Conservation (phyloP, 768 basidiomycete genomes). For the Amanita thiersii region DNA sequence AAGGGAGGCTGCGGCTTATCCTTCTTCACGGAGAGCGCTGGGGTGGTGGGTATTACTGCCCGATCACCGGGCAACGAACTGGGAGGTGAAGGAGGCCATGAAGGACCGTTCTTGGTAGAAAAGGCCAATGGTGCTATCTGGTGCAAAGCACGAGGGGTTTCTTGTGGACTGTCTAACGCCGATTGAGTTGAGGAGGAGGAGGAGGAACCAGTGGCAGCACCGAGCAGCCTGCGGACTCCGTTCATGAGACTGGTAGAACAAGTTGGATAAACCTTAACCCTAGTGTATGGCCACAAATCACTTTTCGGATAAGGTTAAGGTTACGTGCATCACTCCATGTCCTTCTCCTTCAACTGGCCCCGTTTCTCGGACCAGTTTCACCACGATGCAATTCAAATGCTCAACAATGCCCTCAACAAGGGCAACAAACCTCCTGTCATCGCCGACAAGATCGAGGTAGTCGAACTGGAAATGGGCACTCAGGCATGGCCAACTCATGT, state of each 20-base stretch:
- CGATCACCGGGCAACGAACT: constrained; percentile 3
- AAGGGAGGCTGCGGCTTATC: constrained; percentile 5
- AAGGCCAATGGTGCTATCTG: not conserved
- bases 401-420: constrained; percentile 94
- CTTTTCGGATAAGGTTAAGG: constrained; percentile 1
- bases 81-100: constrained; percentile 6
- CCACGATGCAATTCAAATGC: constrained; percentile 92
- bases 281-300: constrained; percentile 9
- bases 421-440: constrained; percentile 97
- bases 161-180: not conserved
- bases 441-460: constrained; percentile 94
- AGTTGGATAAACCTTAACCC: constrained; percentile 13
- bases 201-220: constrained; percentile 22
- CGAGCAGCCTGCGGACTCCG: constrained; percentile 62
- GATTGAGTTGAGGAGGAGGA: constrained; percentile 9
- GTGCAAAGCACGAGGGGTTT: not conserved
- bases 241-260: constrained; percentile 40
- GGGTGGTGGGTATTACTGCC: not conserved
- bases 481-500: constrained; percentile 45
- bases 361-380: constrained; percentile 96
- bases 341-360: constrained; percentile 94
- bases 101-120: constrained; percentile 1
- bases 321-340: constrained; percentile 37
- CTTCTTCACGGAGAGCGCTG: not conserved
- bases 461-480: constrained; percentile 98